Conservation (phyloP, 306 rosid species). For the Oemleria cerasiformis region DNA sequence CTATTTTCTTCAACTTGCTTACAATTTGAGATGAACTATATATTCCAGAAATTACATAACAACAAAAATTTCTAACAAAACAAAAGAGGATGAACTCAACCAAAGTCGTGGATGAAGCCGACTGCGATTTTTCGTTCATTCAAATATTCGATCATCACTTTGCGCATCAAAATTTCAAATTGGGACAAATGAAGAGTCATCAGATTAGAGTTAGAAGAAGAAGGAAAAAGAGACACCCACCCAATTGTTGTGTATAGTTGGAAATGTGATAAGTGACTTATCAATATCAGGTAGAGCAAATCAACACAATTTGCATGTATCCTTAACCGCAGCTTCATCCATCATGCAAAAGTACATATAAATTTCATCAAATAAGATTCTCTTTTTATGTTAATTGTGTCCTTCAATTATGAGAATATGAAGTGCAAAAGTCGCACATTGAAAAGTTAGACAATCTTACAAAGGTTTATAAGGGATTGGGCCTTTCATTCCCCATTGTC, state of each 20-base stretch:
- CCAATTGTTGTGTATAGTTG: not conserved
- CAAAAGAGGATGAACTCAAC: no score
- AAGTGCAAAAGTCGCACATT: no score
- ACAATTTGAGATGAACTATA: no score
- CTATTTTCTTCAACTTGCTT: no score
- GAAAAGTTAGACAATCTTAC: no score
- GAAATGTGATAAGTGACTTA: not conserved
- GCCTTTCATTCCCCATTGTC: no score
- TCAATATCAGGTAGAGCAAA: slow-evolving; percentile 23
- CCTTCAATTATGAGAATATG: no score
- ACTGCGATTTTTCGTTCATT: not conserved
- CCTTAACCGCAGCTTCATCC: slow-evolving; percentile 40
- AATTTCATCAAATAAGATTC: not conserved
- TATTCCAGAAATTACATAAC: no score
- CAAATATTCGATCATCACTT: slow-evolving; percentile 1
- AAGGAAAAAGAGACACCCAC: no score
- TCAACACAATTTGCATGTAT: slow-evolving; percentile 31
- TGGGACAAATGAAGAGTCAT: not conserved
- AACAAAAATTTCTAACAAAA: no score
- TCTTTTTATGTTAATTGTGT: no score
- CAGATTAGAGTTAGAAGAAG: not conserved
- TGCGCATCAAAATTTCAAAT: not conserved
- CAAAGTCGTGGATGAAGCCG: not conserved
- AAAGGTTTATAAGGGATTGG: no score
- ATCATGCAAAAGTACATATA: slow-evolving; percentile 28